Percentiles rank a stretch among this genome's conserved stretches.
phyloP scores from a whole-genome alignment of 2,329 filamentous ascomycete species.

The Alternaria conjuncta region DNA sequence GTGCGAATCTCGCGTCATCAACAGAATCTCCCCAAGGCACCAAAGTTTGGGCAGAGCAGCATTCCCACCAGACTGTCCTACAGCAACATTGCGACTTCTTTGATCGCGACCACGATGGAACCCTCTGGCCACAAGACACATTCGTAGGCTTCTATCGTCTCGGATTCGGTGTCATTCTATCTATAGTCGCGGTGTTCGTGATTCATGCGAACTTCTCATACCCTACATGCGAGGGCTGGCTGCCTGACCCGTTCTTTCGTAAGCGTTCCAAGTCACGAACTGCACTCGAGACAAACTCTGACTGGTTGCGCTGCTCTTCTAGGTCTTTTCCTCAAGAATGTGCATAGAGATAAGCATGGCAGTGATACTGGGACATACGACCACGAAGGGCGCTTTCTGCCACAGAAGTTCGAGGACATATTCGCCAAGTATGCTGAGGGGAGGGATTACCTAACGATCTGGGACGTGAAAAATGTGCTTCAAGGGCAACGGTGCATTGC shows the following conservation, averaged over 20 bases:
- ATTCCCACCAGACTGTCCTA: constrained; percentile 2
- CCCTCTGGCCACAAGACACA: constrained; percentile 61
- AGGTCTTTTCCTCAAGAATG: constrained; percentile 46
- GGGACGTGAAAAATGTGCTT: constrained; percentile 49
- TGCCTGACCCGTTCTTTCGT: constrained; percentile 56
- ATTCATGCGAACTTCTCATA: constrained; percentile 61
- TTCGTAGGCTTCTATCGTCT: constrained; percentile 55
- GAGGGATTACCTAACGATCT: constrained; percentile 49
- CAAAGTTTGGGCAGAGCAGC: not conserved
- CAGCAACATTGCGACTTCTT: constrained; percentile 62
- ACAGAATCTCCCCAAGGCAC: not conserved
- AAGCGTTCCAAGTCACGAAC: too few species aligned
- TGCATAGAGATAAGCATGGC: constrained; percentile 55
- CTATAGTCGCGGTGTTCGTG: constrained; percentile 53
- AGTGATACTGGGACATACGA: constrained; percentile 54
- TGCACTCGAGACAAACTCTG: too few species aligned
- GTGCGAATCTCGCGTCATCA: not conserved
- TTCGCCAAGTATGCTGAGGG: constrained; percentile 54
- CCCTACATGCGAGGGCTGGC: constrained; percentile 50
- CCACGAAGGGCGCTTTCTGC: constrained; percentile 54
- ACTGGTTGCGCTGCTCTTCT: not conserved
- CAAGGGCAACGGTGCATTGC: constrained; percentile 50
- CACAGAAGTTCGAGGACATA: constrained; percentile 57
- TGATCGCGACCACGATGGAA: constrained; percentile 59
- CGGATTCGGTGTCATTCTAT: constrained; percentile 55